Evolutionary conservation across 768 basidiomycete species (phyloP), one percentile per base, ranked within the genome.

Genomic region (Pulveroboletus frians): DNA sequence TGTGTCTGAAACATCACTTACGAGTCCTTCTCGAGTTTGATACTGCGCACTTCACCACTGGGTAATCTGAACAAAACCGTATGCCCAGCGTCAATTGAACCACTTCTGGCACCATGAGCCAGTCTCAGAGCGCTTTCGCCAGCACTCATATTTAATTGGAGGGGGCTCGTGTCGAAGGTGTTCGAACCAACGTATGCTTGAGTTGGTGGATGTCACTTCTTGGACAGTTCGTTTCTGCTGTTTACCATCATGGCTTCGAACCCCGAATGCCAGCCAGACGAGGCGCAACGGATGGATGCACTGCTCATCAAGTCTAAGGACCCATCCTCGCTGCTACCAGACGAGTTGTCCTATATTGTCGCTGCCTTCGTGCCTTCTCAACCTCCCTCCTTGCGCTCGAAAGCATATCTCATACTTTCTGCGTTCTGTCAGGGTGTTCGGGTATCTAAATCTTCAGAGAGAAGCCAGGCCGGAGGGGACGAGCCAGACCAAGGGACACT

Each of bases 61-160:
- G 92, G 92, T 36, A 94, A 63, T 48, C 76, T 76, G 37, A 96
- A 65, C 20, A 98, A 73, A 35, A 97, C 81, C n/a, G 80, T 82
- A 64, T 93, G 78, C 9, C 88, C 87, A 6, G 75, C 65, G 42
- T 78, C 74, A 46, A 95, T 87, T 20, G 59, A 71, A 45, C 48
- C 48, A 21, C 23, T 48, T 43, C 63, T 57, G 51, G 57, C 34
- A 46, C 46, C 27, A 43, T 34, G 48, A 26, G 35, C 15, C 18
- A 50, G 38, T 32, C 34, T 44, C 46, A 41, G 49, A 27, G 49
- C 21, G 35, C 44, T 36, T 39, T 62, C 42, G 30, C 41, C 10
- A 20, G 53, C 13, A 20, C 43, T 49, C 67, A 62, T 68, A 13
- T 31, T 46, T 29, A 21, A 21, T 30, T 37, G 37, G 43, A 31